phyloP scores from a whole-genome alignment of 805 yeast species.

The Cyberlindnera petersonii region DNA sequence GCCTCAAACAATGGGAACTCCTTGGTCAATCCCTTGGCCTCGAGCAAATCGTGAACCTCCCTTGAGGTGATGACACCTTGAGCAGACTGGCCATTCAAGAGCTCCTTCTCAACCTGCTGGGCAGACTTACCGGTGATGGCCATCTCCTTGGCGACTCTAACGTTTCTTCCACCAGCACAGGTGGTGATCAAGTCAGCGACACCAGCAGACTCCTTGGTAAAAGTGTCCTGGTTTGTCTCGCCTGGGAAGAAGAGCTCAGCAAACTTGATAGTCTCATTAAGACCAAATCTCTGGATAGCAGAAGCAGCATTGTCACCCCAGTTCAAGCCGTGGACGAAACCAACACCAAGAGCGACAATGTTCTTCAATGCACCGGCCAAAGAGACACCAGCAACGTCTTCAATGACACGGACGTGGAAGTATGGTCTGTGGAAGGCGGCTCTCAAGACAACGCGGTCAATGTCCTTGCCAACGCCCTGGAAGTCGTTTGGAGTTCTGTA shows the following conservation, averaged over 20 bases:
- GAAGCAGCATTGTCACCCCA: conserved; percentile 99
- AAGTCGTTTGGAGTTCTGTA: conserved; percentile 67
- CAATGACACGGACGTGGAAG: conserved; percentile 91
- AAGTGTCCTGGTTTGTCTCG: conserved; percentile 49
- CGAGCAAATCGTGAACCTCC: conserved; percentile 75
- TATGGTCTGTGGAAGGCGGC: conserved; percentile 94
- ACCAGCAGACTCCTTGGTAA: conserved; percentile 93
- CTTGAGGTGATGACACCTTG: conserved; percentile 90
- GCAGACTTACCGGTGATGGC: conserved; percentile 76
- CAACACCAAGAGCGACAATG: conserved; percentile 93
- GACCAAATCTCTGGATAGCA: conserved; percentile 94
- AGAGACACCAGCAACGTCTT: conserved; percentile 94
- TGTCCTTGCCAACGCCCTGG: conserved; percentile 43
- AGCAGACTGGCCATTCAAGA: conserved; percentile 93
- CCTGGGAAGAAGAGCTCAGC: conserved; percentile 75
- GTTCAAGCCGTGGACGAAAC: conserved; percentile 94
- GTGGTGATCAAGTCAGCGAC: conserved; percentile 98
- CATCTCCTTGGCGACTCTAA: conserved; percentile 82
- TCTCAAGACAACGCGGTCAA: conserved; percentile 67
- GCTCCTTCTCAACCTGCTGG: conserved; percentile 74
- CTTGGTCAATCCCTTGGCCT: conserved; percentile 26
- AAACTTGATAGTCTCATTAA: conserved; percentile 84
- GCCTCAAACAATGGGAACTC: conserved; percentile 72
- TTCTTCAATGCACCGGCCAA: conserved; percentile 97
- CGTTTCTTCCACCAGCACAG: conserved; percentile 97